Evolutionary conservation across 257 asterid genomes (phyloP).

Genomic region (Plantago elongata): DNA sequence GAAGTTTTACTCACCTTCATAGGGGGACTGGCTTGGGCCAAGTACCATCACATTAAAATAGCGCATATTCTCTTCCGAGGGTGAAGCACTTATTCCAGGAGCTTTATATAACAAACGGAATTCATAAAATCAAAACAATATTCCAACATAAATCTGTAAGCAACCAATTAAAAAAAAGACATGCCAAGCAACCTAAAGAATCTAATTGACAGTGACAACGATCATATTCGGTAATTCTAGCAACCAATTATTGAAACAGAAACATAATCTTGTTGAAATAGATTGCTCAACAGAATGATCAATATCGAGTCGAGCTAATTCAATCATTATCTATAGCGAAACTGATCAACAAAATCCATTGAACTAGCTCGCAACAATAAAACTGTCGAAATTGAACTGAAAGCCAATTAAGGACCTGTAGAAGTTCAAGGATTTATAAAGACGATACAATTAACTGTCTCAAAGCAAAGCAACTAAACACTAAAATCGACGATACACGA

Average conservation of each 20-base stretch:
- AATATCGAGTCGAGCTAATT: neutral
- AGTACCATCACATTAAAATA: constrained; percentile 87
- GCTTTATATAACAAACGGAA: constrained; percentile 41
- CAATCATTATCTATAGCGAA: neutral
- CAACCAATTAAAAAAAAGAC: neutral
- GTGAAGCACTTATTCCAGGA: constrained; percentile 89
- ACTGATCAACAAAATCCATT: neutral
- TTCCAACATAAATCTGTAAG: neutral
- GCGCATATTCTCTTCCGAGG: constrained; percentile 83
- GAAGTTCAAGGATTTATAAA: neutral
- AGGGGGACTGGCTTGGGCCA: constrained; percentile 84
- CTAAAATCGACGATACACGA: neutral
- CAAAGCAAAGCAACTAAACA: neutral
- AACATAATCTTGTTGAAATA: too few species aligned
- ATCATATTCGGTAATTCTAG: too few species aligned
- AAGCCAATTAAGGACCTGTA: too few species aligned
- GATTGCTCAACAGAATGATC: too few species aligned
- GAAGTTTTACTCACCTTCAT: constrained; percentile 48
- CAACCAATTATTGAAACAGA: too few species aligned
- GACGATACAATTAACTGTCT: too few species aligned
- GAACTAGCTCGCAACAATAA: neutral
- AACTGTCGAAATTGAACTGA: too few species aligned
- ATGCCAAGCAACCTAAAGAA: neutral
- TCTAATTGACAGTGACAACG: too few species aligned
- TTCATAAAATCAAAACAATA: too few species aligned